These are phyloP conservation scores for Cladosporium sp. DNA, from an alignment of 2,329 filamentous ascomycete genomes.

Conservation along the genomic window DNA sequence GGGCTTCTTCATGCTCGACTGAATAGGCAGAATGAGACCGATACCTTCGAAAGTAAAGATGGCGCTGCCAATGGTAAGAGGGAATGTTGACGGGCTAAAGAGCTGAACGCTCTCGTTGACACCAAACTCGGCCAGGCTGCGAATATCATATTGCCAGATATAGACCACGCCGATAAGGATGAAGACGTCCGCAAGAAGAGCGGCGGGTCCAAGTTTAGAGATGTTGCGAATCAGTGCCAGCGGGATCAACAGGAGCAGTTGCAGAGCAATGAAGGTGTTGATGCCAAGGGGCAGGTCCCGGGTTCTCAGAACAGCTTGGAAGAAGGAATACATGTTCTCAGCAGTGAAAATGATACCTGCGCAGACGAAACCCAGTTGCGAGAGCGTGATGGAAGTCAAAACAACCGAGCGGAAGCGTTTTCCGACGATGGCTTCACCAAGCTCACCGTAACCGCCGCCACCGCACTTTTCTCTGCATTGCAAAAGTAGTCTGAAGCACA, in stretches of 20 bases:
- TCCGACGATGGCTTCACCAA: conserved; percentile 64
- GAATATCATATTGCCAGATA: conserved; percentile 69
- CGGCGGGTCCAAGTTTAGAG: conserved; percentile 65
- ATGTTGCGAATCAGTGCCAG: conserved; percentile 70
- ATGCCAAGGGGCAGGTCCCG: conserved; percentile 48
- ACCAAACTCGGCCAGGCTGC: conserved; percentile 52
- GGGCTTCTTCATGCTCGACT: conserved; percentile 69
- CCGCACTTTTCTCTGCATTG: conserved; percentile 61
- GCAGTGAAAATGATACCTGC: conserved; percentile 74
- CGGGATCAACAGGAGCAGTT: conserved; percentile 62
- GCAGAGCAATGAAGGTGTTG: conserved; percentile 60
- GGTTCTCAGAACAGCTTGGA: conserved; percentile 55
- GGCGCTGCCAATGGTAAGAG: conserved; percentile 66
- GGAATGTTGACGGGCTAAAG: conserved; percentile 67
- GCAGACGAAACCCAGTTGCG: conserved; percentile 74
- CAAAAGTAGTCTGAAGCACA: conserved; percentile 69
- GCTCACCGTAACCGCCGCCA: conserved; percentile 68
- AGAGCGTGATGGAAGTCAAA: conserved; percentile 65
- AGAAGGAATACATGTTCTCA: conserved; percentile 66
- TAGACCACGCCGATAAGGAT: conserved; percentile 67
- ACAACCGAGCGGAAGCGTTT: conserved; percentile 61
- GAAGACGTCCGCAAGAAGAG: conserved; percentile 66
- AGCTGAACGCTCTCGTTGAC: conserved; percentile 59
- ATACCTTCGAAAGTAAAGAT: conserved; percentile 80
- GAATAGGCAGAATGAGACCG: conserved; percentile 70